phyloP scores from a whole-genome alignment of 257 asterid species.

The Rehmannia glutinosa region DNA sequence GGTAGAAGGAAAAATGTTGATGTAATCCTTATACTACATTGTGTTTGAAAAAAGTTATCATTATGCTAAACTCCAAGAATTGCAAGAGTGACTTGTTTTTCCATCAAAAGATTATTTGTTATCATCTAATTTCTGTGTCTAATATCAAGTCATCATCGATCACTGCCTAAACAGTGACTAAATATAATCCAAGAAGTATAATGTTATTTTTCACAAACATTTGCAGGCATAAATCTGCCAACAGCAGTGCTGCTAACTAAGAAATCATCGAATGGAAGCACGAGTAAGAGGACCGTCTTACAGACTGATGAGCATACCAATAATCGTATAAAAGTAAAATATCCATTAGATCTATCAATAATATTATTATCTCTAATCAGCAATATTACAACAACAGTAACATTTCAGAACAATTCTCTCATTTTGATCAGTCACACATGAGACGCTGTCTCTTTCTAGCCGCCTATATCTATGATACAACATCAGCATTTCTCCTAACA shows the following conservation, averaged over 20 bases:
- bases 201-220: background rate
- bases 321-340: background rate
- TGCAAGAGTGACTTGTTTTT: too few relatives aligned
- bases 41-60: too few relatives aligned
- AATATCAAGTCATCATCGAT: too few relatives aligned
- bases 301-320: too few relatives aligned
- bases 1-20: too few relatives aligned
- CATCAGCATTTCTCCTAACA: background rate
- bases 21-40: too few relatives aligned
- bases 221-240: background rate
- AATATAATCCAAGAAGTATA: background rate
- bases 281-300: too few relatives aligned
- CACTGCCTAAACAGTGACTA: too few relatives aligned
- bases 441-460: conserved; percentile 1
- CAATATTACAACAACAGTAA: background rate
- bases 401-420: conserved; percentile 2
- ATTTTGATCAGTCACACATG: background rate
- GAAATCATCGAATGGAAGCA: background rate
- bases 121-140: too few relatives aligned
- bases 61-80: too few relatives aligned
- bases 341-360: background rate
- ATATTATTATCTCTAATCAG: background rate
- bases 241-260: background rate
- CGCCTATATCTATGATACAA: background rate
- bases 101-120: too few relatives aligned